A percentile compares a stretch with the other conserved stretches of the same genome.
These are phyloP conservation scores for Fusarium drepaniforme DNA, from an alignment of 2,329 filamentous ascomycete species.

Conservation along the genomic window DNA sequence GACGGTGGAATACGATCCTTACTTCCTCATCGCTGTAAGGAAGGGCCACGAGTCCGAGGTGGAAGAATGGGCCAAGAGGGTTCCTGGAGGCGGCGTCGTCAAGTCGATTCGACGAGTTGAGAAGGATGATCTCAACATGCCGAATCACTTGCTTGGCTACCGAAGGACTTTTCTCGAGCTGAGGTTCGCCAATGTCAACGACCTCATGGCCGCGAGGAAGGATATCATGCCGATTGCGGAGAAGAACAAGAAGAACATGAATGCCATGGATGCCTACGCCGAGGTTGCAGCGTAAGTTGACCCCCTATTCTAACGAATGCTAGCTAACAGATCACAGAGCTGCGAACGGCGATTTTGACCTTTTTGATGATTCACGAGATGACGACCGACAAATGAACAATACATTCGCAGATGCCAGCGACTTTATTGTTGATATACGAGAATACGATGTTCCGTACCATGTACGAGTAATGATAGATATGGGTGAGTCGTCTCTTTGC, in stretches of 20 bases:
- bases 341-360: slow-evolving; percentile 86
- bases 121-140: slow-evolving; percentile 94
- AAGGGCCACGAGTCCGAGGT: slow-evolving; percentile 91
- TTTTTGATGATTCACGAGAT: slow-evolving; percentile 90
- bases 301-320: background rate
- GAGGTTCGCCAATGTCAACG: slow-evolving; percentile 86
- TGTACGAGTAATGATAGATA: slow-evolving; percentile 97
- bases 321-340: slow-evolving; percentile 55
- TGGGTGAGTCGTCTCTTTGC: slow-evolving; percentile 64
- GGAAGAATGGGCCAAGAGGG: slow-evolving; percentile 90
- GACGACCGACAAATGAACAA: slow-evolving; percentile 83
- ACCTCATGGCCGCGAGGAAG: slow-evolving; percentile 86
- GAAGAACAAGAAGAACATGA: slow-evolving; percentile 96
- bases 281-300: slow-evolving; percentile 85
- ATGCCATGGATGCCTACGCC: slow-evolving; percentile 97
- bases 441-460: slow-evolving; percentile 99
- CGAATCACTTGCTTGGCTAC: slow-evolving; percentile 95
- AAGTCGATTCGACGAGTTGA: slow-evolving; percentile 83
- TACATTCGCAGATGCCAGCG: slow-evolving; percentile 87
- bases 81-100: slow-evolving; percentile 83
- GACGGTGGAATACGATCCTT: slow-evolving; percentile 95
- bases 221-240: slow-evolving; percentile 92
- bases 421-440: slow-evolving; percentile 98
- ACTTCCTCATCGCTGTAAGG: slow-evolving; percentile 93
- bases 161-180: slow-evolving; percentile 89